Evolutionary conservation across 2,329 filamentous ascomycete species (phyloP), one percentile per base, ranked within the genome.

Genomic region (Paraphaeosphaeria minitans): DNA sequence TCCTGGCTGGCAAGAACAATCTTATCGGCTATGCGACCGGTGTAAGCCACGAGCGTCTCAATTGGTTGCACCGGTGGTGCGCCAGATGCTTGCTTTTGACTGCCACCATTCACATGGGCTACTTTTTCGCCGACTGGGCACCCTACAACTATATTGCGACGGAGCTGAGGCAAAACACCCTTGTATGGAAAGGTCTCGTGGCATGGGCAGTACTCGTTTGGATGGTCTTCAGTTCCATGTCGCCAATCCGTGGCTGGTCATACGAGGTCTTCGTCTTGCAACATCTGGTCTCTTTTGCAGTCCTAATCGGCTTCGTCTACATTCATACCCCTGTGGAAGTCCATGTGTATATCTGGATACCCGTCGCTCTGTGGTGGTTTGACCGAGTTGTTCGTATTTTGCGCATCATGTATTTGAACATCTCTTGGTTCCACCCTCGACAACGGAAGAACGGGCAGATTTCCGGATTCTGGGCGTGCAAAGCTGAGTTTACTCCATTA

Each of bases 11-110:
- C 10, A 84, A 84, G 70, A 81, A 82, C 57, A 87, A 85, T 63
- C 77, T 86, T 21, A 76, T 91, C n/a, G 87, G 85, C 0, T 79
- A 82, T 54, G 75, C 91, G 24, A 81, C 84, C 4, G 89, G 88
- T 12, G 82, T 84, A 10, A 87, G 87, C 60, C 86, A 91, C 67
- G 89, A 91, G 75, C 82, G 87, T 9, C 78, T 91, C 58, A 91
- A 90, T 71, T 91, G 89, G 89, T 75, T 91, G 53, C 89, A 92
- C 67, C 83, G 89, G 60, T 92, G 89, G 89, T 85, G 88, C 10
- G 87, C 86, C 3, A 83, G 89, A 58, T 89, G 87, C 56, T 85
- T 91, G 77, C 83, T 91, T 37, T 77, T 91, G 16, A 90, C 87
- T 0, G 85, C 85, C 1, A 87, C 87, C 0, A 82, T 91, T 3